Evolutionary conservation across 352 stramenopile genomes (phyloP), one percentile per base, ranked within the genome.

Genomic region (Pythium dissimile): DNA sequence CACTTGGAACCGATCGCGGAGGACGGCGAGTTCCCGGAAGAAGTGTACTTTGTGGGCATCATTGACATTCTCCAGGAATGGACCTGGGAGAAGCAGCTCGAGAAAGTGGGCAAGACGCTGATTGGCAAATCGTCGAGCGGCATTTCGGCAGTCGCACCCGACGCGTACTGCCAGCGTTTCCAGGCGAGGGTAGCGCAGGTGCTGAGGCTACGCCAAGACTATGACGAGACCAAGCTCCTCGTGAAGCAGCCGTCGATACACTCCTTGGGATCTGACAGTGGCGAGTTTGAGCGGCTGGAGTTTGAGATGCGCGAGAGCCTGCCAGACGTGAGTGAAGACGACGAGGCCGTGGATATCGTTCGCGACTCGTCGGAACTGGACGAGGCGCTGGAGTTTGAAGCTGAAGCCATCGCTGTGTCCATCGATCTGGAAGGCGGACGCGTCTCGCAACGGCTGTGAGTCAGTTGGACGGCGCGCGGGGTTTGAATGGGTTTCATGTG

Each of bases 31-130:
- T 53, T 72, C 1, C 59, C 64, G 1, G 64, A 75, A 4, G 79
- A 89, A 57, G 71, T 91, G 35, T 94, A 94, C 48, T 90, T 87
- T 53, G 69, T 94, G 5, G 84, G 84, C 10, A 89, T 94, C 42
- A 94, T 94, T 32, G 84, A 94, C 66, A 91, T 94, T 39, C 41
- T 94, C 6, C 84, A 94, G 53, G 72, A 90, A 56, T 94, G 83
- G 80, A 81, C 88, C 55, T 89, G 74, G 76, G 79, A 87, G 41
- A 91, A 91, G 60, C 75, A 86, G 59, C 59, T 87, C 39, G 81
- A 91, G 44, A 85, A 86, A 28, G 67, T 80, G 13, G 77, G 75
- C n/a, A 91, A 91, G 66, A 75, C 85, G 54, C 51, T 89, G 35
- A 62, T 88, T 11, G 77, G 79, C 18, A 89, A 91, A 47, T 77